These are phyloP conservation scores for Kazachstania sp. DNA, from an alignment of 1,139 yeast species.

Conservation along the genomic window DNA sequence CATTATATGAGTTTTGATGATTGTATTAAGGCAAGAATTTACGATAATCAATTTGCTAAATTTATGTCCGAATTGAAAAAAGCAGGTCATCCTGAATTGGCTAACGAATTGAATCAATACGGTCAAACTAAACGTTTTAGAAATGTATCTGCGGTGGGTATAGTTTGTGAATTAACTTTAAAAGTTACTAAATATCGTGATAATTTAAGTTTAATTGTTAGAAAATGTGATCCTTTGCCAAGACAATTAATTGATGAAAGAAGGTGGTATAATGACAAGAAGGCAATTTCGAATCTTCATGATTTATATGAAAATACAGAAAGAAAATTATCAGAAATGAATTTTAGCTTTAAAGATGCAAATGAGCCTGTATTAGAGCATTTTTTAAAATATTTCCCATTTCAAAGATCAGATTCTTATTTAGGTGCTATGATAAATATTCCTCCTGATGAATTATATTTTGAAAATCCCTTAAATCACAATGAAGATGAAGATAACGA, in stretches of 20 bases:
- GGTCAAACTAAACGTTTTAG: neutral
- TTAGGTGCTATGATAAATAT: neutral
- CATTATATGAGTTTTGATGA: constrained; percentile 10
- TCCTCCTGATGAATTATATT: neutral
- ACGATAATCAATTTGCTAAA: constrained; percentile 11
- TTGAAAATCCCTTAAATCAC: too few relatives aligned
- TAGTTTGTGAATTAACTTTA: constrained; percentile 20
- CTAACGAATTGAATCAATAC: neutral
- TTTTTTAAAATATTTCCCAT: neutral
- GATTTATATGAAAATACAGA: neutral
- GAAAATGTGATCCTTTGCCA: constrained; percentile 15
- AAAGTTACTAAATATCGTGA: constrained; percentile 16
- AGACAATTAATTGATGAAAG: neutral
- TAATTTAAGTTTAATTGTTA: constrained; percentile 20
- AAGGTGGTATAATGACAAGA: neutral
- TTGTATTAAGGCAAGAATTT: constrained; percentile 17
- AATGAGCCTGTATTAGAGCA: neutral
- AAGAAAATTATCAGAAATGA: neutral
- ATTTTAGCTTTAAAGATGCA: neutral
- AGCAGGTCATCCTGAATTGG: neutral
- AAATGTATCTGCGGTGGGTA: constrained; percentile 13
- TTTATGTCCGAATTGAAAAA: constrained; percentile 10
- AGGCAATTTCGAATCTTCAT: neutral
- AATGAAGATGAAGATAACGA: neutral
- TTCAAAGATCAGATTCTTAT: neutral